Percentiles rank a stretch among this genome's conserved stretches.
Evolutionary conservation across 768 basidiomycete genomes (phyloP).

Genomic region (Pulveroboletus sp.): DNA sequence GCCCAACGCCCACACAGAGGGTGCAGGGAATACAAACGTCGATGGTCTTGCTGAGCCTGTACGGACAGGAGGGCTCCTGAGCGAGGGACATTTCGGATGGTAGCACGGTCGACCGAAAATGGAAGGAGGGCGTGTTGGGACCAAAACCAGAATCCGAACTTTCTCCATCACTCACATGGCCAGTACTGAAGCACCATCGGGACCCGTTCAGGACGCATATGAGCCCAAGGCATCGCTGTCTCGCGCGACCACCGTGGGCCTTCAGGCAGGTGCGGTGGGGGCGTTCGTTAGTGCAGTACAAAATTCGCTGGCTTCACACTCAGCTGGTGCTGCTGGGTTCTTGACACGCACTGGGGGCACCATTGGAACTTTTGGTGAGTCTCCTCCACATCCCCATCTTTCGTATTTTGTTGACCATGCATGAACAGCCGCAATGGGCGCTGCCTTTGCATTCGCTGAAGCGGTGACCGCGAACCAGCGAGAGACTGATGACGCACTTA

Average conservation of each 20-base stretch:
- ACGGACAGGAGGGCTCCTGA: constrained; percentile 28
- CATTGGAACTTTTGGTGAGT: constrained; percentile 87
- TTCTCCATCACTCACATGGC: constrained; percentile 19
- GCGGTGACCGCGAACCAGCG: constrained; percentile 76
- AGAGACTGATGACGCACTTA: constrained; percentile 71
- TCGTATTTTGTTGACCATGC: constrained; percentile 2
- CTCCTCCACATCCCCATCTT: not conserved
- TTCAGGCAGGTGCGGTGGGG: constrained; percentile 64
- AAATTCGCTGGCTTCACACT: constrained; percentile 76
- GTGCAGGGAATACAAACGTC: constrained; percentile 36
- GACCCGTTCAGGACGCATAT: constrained; percentile 26
- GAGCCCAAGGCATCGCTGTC: constrained; percentile 51
- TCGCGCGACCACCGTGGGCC: constrained; percentile 51
- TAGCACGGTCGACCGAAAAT: constrained; percentile 14
- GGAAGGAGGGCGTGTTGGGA: constrained; percentile 13
- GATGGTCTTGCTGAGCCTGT: constrained; percentile 38
- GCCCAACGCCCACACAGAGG: constrained; percentile 3
- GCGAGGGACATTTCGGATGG: constrained; percentile 8
- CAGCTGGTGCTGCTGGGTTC: constrained; percentile 78
- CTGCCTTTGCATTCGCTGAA: constrained; percentile 80
- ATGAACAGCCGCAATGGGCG: constrained; percentile 78
- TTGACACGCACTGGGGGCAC: constrained; percentile 84
- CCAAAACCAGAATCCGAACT: not conserved
- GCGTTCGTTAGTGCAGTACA: constrained; percentile 68
- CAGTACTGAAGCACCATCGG: constrained; percentile 13